phyloP scores from a whole-genome alignment of 805 yeast species.

The Pichia manshurica region DNA sequence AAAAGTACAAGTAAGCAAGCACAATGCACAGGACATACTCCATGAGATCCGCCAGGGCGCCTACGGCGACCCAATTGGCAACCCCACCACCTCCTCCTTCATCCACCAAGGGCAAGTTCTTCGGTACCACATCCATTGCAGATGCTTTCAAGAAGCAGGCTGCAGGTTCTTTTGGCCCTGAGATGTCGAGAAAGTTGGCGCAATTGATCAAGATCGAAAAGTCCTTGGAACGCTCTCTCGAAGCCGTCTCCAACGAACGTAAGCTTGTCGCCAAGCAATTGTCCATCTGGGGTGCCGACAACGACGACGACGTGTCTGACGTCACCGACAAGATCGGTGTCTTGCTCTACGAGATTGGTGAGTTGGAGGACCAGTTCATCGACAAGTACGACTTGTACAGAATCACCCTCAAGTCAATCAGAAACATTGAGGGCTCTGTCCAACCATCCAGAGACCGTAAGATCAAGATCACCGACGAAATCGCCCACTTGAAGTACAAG shows the following conservation, averaged over 20 bases:
- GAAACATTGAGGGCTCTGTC: constrained; percentile 95
- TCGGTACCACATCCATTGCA: constrained; percentile 68
- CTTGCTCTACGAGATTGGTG: constrained; percentile 91
- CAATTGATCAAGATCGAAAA: constrained; percentile 94
- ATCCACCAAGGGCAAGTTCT: constrained; percentile 68
- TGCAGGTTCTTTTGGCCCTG: constrained; percentile 93
- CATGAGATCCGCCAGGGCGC: constrained; percentile 90
- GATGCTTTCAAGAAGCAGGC: constrained; percentile 70
- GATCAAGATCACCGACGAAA: constrained; percentile 94
- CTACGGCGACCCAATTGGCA: constrained; percentile 95
- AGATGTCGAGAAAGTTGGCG: constrained; percentile 84
- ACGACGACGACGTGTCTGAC: constrained; percentile 95
- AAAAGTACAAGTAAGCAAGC: constrained; percentile 9
- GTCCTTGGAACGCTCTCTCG: constrained; percentile 89
- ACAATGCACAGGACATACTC: constrained; percentile 97
- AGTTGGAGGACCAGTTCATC: constrained; percentile 95
- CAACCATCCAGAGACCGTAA: constrained; percentile 98
- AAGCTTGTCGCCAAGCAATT: constrained; percentile 95
- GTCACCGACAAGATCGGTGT: constrained; percentile 97
- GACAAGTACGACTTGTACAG: constrained; percentile 98
- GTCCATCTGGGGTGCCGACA: constrained; percentile 96
- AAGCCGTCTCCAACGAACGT: constrained; percentile 88
- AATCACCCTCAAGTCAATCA: constrained; percentile 86
- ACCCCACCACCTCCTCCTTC: constrained; percentile 93
- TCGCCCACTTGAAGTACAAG: constrained; percentile 95